Evolutionary conservation across 176 grass and related monocot species (phyloP).

Genomic region (Cocos nucifera): DNA sequence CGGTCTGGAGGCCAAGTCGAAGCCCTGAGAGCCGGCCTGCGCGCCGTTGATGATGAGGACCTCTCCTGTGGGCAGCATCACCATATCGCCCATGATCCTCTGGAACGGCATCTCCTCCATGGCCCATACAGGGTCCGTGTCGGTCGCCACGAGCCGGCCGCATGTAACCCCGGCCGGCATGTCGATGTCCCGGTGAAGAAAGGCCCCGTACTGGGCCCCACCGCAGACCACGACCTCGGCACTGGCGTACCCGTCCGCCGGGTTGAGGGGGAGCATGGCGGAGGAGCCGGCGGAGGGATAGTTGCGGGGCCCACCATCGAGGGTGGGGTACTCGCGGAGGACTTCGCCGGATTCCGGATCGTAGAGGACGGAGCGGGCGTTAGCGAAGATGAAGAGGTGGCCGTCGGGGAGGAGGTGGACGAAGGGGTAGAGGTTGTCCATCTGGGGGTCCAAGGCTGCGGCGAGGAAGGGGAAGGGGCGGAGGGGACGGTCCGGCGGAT

Average conservation of each 20-base stretch:
- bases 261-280: conserved; percentile 9
- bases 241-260: conserved; percentile 6
- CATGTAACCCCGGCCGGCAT: conserved; percentile 1
- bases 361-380: conserved; percentile 16
- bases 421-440: conserved; percentile 23
- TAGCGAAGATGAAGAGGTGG: conserved; percentile 15
- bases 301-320: conserved; percentile 14
- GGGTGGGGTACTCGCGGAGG: conserved; percentile 9
- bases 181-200: conserved; percentile 11
- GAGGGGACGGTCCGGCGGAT: conserved; percentile 8
- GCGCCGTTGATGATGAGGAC: conserved; percentile 20
- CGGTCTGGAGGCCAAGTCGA: conserved; percentile 10
- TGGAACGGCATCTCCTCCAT: conserved; percentile 23
- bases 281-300: conserved; percentile 24
- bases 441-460: conserved; percentile 1
- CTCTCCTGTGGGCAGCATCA: conserved; percentile 18
- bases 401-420: conserved; percentile 19
- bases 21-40: conserved; percentile 18
- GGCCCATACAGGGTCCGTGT: conserved; percentile 12
- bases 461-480: conserved; percentile 9
- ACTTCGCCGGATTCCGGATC: conserved; percentile 9
- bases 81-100: conserved; percentile 25
- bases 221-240: conserved; percentile 24
- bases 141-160: conserved; percentile 16
- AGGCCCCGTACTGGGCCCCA: conserved; percentile 19